phyloP scores from a whole-genome alignment of 192 early-diverging fungal genomes.

The Entomortierella chlamydospora region DNA sequence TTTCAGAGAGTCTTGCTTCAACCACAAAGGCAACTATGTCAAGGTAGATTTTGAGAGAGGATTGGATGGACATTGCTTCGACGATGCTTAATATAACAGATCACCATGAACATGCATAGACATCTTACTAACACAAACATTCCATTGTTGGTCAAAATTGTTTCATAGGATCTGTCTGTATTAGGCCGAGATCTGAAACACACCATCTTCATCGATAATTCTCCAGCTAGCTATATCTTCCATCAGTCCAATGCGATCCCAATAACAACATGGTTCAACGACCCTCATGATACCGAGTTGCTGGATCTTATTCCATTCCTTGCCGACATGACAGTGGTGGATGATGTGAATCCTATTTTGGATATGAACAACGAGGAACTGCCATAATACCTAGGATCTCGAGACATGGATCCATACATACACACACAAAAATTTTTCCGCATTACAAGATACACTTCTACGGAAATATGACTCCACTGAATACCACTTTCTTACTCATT shows the following conservation, averaged over 20 bases:
- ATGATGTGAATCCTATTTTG: conserved; percentile 88
- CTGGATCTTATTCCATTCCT: conserved; percentile 95
- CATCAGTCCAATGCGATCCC: conserved; percentile 97
- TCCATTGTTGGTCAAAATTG: background rate
- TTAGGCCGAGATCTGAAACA: conserved; percentile 87
- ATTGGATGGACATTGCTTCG: no score
- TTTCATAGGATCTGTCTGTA: conserved; percentile 81
- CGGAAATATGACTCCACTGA: no score
- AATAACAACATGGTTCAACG: conserved; percentile 96
- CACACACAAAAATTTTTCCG: conserved; percentile 9
- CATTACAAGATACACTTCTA: background rate
- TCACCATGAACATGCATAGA: no score
- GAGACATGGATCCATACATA: background rate
- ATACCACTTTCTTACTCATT: background rate
- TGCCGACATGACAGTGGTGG: conserved; percentile 88
- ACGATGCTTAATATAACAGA: no score
- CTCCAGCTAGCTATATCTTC: conserved; percentile 95
- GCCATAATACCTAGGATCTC: conserved; percentile 38
- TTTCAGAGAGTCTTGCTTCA: conserved; percentile 95
- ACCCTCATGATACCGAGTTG: conserved; percentile 95
- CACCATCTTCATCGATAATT: conserved; percentile 96
- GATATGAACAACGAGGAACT: conserved; percentile 63
- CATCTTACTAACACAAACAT: background rate
- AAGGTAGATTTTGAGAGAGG: conserved; percentile 76
- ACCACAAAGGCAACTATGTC: conserved; percentile 97